These are phyloP conservation scores for Gleditsia sinensis DNA, from an alignment of 306 rosid genomes.

Conservation along the genomic window DNA sequence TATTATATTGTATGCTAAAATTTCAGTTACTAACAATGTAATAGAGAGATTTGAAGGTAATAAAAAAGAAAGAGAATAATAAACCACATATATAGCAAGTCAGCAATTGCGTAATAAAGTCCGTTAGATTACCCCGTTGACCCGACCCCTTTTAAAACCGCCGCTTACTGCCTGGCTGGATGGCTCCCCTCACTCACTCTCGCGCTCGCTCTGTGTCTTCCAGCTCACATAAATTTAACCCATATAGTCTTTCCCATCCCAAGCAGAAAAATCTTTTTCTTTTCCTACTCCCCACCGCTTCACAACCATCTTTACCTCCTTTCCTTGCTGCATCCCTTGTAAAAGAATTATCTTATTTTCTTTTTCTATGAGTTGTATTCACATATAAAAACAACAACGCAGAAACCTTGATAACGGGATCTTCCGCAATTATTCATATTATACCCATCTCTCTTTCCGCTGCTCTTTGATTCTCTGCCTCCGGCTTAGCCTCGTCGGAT, in stretches of 20 bases:
- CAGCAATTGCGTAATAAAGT: not conserved
- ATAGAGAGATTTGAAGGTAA: no score
- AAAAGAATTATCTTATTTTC: not conserved
- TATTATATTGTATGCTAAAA: no score
- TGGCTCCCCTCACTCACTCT: not conserved
- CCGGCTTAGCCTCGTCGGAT: slow-evolving; percentile 46
- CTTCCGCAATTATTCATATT: slow-evolving; percentile 39
- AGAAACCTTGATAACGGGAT: slow-evolving; percentile 26
- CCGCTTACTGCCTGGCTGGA: not conserved
- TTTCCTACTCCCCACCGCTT: slow-evolving; percentile 28
- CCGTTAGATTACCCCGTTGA: not conserved
- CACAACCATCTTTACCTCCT: not conserved
- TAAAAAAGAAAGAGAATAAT: not conserved
- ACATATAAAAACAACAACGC: slow-evolving; percentile 8
- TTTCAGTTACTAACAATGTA: no score
- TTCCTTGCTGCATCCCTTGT: not conserved
- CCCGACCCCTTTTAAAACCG: not conserved
- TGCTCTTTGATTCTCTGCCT: slow-evolving; percentile 21
- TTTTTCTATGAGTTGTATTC: not conserved
- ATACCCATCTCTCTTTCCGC: not conserved
- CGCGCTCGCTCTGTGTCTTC: not conserved
- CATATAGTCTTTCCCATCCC: not conserved
- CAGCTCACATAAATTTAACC: not conserved
- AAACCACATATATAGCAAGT: not conserved
- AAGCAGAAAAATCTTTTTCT: not conserved